Base-by-base conservation (phyloP, 306 rosid species). In the Glycine latifolia region DNA sequence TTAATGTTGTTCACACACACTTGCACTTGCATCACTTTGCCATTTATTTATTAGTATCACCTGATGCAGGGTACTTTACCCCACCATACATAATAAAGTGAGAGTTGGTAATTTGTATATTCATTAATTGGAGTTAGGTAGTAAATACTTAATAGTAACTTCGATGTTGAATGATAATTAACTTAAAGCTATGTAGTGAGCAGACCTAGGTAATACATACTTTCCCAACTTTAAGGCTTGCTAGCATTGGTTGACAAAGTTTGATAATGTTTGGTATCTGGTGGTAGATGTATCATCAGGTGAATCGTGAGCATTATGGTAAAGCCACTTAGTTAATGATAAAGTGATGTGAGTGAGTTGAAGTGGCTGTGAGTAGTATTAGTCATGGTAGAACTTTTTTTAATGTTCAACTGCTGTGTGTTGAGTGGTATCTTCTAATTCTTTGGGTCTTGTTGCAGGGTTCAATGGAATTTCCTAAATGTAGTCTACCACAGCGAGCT, bases 401-500 rank as follows among this genome's bases (percentile, higher is more conserved):
- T 76, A 17, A 47, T 80, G 67, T 17, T 61, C 20, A 50, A 75
- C 4, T 15, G 16, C 50, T 9, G 48, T 3, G 8, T n/a, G 43
- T 41, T 79, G 37, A 66, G 80, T 66, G 52, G 75, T 46, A 37
- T 71, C 62, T 71, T 76, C 78, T 75, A 72, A 71, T 14, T 77
- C 15, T 53, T 73, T 82, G 16, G 80, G 69, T 61, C 26, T 54
- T 82, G 67, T 49, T 85, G 66, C 76, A 92, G 98, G 90, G 79
- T 60, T 59, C 76, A 4, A 17, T 82, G 79, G 98, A 91, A 62
- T 85, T 71, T 70, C 97, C 98, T 41, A 85, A 88, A 61, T 87
- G 89, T 86, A 91, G 88, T 88, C 97, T 86, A 78, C 97, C 92
- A 54, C 97, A 91, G 60, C 91, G 98, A 82, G 97, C 85, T 12